phyloP scores from a whole-genome alignment of 768 basidiomycete species.

The Fibroporia radiculosa region DNA sequence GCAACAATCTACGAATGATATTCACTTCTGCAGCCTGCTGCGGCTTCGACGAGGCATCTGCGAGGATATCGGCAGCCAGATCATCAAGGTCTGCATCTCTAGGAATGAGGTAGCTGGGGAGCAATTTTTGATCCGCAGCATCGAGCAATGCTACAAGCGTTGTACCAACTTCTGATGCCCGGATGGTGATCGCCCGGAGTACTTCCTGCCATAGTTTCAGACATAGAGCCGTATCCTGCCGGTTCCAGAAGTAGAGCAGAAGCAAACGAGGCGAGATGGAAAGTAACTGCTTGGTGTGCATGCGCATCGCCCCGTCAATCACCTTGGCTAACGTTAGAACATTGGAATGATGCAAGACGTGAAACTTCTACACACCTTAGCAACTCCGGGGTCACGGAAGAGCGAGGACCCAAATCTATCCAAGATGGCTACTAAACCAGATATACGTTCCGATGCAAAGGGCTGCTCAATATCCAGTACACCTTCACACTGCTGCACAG shows the following conservation, averaged over 20 bases:
- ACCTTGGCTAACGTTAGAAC: conserved; percentile 23
- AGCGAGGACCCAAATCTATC: conserved; percentile 44
- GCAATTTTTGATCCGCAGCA: conserved; percentile 27
- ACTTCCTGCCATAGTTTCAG: conserved; percentile 40
- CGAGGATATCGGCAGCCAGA: conserved; percentile 32
- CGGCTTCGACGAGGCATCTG: conserved; percentile 26
- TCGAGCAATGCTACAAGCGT: conserved; percentile 34
- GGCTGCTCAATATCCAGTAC: conserved; percentile 17
- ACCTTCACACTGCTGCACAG: conserved; percentile 27
- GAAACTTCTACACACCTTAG: conserved; percentile 31
- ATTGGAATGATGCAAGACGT: neutral
- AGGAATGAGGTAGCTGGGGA: conserved; percentile 43
- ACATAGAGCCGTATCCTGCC: conserved; percentile 25
- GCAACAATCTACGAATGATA: conserved; percentile 33
- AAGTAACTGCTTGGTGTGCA: conserved; percentile 34
- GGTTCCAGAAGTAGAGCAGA: conserved; percentile 43
- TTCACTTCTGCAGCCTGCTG: conserved; percentile 20
- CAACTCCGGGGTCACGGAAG: conserved; percentile 35
- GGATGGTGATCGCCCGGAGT: conserved; percentile 33
- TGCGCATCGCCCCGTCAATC: conserved; percentile 36
- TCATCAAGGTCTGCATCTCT: conserved; percentile 36
- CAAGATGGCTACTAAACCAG: conserved; percentile 36
- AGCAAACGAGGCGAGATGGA: conserved; percentile 35
- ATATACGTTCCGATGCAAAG: conserved; percentile 12
- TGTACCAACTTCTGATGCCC: conserved; percentile 22